A percentile compares a stretch with the other conserved stretches of the same genome.
phyloP scores from a whole-genome alignment of 208 protist species.

The Porcisia deanei region DNA sequence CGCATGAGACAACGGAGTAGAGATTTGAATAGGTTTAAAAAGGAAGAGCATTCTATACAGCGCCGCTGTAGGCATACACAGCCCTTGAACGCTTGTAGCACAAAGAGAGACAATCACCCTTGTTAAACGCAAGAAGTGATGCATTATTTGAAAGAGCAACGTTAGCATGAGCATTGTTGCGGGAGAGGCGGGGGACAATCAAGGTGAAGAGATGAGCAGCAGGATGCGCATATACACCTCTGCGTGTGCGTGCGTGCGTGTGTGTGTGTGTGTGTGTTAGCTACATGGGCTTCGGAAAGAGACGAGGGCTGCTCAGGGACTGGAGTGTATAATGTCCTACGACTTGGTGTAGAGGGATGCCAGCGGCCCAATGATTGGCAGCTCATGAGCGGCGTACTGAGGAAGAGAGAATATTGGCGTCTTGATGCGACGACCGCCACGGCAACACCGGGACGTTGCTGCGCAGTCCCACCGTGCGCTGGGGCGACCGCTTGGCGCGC shows the following conservation, averaged over 20 bases:
- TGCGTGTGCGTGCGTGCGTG: background rate
- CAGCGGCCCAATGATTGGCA: constrained; percentile 52
- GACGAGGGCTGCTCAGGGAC: background rate
- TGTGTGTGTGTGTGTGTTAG: background rate
- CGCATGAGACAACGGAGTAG: background rate
- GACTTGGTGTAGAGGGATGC: constrained; percentile 38
- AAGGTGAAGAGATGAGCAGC: background rate
- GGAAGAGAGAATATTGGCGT: background rate
- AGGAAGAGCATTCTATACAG: no score
- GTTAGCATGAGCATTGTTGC: no score
- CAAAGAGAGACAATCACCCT: no score
- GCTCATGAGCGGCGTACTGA: constrained; percentile 43
- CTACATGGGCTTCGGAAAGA: background rate
- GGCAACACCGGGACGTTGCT: constrained; percentile 27
- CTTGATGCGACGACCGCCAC: constrained; percentile 11
- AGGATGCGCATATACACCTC: background rate
- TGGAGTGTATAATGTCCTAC: background rate
- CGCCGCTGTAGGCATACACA: no score
- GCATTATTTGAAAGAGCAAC: no score
- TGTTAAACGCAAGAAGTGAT: no score
- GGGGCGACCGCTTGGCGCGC: background rate
- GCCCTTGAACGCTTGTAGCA: no score
- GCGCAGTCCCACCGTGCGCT: constrained; percentile 21
- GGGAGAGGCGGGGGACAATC: background rate
- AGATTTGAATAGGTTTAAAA: background rate